phyloP scores from a whole-genome alignment of 2,329 filamentous ascomycete genomes.

The Aureobasidium leucospermi region DNA sequence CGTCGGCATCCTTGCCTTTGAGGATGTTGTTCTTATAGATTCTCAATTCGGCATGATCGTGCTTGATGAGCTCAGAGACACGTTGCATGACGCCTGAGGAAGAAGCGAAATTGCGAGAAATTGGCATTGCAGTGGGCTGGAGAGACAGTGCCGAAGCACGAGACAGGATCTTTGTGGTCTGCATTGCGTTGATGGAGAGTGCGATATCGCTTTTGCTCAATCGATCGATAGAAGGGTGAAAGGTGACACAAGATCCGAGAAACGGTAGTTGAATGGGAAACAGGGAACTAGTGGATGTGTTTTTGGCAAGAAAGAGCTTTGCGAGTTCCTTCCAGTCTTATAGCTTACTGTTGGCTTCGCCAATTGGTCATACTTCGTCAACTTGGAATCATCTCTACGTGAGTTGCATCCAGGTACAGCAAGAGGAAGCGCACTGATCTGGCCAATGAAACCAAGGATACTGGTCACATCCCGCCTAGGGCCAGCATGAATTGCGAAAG shows the following conservation, averaged over 20 bases:
- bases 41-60: conserved; percentile 36
- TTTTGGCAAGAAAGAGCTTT: not conserved
- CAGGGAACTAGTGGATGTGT: not conserved
- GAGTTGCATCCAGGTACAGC: not conserved
- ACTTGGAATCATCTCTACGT: not conserved
- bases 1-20: conserved; percentile 33
- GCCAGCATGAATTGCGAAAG: not conserved
- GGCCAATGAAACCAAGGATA: not conserved
- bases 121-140: not conserved
- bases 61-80: conserved; percentile 31
- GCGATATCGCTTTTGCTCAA: not conserved
- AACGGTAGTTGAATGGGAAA: not conserved
- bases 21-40: conserved; percentile 39
- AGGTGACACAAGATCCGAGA: not conserved
- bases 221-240: not conserved
- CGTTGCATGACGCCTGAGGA: not conserved
- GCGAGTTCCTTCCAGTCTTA: not conserved
- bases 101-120: not conserved
- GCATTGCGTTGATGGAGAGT: not conserved
- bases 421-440: not conserved
- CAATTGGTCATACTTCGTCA: not conserved
- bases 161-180: not conserved
- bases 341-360: not conserved
- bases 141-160: not conserved
- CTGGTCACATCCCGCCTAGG: not conserved